These are phyloP conservation scores for Smallanthus sonchifolius DNA, from an alignment of 129 eudicot species.

Conservation along the genomic window DNA sequence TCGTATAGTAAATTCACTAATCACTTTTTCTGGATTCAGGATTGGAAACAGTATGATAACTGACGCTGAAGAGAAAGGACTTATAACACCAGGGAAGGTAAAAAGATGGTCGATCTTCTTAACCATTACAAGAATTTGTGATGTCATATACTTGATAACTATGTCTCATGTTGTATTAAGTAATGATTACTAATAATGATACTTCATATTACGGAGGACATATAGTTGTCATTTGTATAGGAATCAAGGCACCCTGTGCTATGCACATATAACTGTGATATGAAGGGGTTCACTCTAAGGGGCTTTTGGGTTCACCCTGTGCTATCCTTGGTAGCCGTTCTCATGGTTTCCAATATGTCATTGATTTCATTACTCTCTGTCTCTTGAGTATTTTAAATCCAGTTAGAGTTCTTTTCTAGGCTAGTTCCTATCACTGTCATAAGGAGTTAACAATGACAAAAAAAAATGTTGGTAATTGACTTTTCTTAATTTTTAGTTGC, in stretches of 20 bases:
- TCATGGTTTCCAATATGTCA: neutral
- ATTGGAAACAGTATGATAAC: conserved; percentile 88
- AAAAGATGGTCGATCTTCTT: neutral
- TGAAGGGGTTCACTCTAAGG: neutral
- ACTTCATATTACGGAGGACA: neutral
- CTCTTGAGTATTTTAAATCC: neutral
- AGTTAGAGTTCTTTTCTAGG: neutral
- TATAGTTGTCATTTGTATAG: conserved; percentile 8
- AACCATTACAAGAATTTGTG: neutral
- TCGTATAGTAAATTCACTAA: neutral
- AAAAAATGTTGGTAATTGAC: neutral
- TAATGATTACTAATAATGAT: neutral
- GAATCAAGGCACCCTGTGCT: neutral
- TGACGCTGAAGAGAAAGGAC: conserved; percentile 91
- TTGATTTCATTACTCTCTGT: neutral
- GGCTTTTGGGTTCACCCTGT: neutral
- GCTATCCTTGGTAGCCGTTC: neutral
- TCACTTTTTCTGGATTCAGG: conserved; percentile 49
- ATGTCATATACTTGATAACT: neutral
- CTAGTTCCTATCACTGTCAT: neutral
- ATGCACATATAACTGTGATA: neutral
- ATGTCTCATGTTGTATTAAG: neutral
- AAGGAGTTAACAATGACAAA: neutral
- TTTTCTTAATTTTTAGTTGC: neutral
- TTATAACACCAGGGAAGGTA: conserved; percentile 96